phyloP scores from a whole-genome alignment of 2,329 filamentous ascomycete species.

The Fusarium nisikadoi region DNA sequence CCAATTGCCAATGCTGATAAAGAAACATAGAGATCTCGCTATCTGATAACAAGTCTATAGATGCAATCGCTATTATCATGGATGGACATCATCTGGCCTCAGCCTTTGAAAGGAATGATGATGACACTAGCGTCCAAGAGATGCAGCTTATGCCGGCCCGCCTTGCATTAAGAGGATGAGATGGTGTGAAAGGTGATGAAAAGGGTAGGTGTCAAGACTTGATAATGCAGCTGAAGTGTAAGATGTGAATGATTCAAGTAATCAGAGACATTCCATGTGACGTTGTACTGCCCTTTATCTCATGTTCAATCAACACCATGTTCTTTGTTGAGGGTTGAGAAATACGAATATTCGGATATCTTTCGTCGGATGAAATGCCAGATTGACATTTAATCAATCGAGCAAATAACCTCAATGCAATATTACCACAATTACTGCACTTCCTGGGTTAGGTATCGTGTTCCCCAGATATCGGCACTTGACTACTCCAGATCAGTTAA shows the following conservation, averaged over 20 bases:
- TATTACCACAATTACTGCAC: not conserved
- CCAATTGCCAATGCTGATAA: not conserved
- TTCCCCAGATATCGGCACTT: slow-evolving; percentile 30
- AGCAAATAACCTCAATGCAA: not conserved
- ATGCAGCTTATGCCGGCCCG: slow-evolving; percentile 30
- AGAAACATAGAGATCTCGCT: not conserved
- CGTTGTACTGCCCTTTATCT: not conserved
- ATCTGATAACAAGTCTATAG: not conserved
- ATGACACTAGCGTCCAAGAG: not conserved
- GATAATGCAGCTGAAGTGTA: slow-evolving; percentile 16
- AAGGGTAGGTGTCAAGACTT: slow-evolving; percentile 27
- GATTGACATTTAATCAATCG: not conserved
- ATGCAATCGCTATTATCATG: not conserved
- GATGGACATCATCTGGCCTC: not conserved
- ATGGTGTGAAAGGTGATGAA: slow-evolving; percentile 26
- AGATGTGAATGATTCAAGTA: not conserved
- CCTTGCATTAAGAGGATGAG: slow-evolving; percentile 21
- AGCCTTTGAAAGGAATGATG: not conserved
- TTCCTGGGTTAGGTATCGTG: slow-evolving; percentile 10
- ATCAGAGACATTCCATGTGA: not conserved
- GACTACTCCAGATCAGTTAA: slow-evolving; percentile 11
- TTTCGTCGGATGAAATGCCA: not conserved
- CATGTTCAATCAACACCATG: not conserved
- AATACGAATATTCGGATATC: not conserved
- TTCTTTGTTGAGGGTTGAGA: not conserved